A percentile compares a stretch with the other conserved stretches of the same genome.
Conservation (phyloP, 306 rosid genomes). For the Rosa multiflora region DNA sequence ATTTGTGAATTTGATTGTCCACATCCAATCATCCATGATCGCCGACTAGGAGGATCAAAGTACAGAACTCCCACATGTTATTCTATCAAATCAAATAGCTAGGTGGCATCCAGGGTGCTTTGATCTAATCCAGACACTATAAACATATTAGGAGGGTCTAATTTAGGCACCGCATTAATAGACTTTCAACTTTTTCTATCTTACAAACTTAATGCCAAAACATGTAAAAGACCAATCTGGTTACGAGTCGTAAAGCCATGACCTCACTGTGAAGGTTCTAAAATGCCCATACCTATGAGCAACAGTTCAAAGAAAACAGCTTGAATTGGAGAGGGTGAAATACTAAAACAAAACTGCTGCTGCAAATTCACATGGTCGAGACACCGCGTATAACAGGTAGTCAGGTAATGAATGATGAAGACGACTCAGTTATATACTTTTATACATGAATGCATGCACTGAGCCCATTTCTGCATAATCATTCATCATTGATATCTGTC, state of each 20-base stretch:
- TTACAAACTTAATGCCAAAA: neutral
- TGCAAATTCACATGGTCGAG: neutral
- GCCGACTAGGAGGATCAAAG: neutral
- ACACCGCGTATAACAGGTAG: neutral
- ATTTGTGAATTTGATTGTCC: neutral
- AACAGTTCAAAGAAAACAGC: neutral
- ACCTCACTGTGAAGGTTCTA: neutral
- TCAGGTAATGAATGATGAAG: neutral
- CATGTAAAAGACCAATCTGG: neutral
- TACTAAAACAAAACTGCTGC: neutral
- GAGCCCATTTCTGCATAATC: neutral
- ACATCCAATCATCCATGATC: neutral
- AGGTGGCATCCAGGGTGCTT: neutral
- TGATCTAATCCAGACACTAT: neutral
- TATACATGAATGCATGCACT: neutral
- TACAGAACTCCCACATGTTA: neutral
- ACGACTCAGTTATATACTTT: neutral
- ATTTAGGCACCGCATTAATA: neutral
- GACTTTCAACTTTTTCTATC: neutral
- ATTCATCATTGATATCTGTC: neutral
- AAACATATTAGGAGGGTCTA: neutral
- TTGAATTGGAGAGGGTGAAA: neutral
- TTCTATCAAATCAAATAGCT: neutral
- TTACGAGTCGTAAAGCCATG: neutral
- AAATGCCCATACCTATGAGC: neutral